These are phyloP conservation scores for Porcisia deanei DNA, from an alignment of 208 protist species.

Conservation along the genomic window DNA sequence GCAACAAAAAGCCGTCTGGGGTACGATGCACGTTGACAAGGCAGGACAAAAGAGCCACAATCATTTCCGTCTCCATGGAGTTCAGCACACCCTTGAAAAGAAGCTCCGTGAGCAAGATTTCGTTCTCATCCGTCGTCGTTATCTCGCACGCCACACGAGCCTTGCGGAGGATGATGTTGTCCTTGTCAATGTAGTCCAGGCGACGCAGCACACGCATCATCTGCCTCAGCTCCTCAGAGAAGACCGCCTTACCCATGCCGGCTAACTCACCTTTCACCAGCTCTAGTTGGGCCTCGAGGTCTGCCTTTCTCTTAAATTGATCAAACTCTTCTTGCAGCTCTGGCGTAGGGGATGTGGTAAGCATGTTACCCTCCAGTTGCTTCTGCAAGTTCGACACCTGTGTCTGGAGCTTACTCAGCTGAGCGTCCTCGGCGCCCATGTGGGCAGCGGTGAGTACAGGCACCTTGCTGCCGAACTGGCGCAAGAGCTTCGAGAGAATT, in stretches of 20 bases:
- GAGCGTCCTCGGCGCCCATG: slow-evolving; percentile 94
- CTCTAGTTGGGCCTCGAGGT: slow-evolving; percentile 66
- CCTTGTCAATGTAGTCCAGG: slow-evolving; percentile 96
- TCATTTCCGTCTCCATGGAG: slow-evolving; percentile 96
- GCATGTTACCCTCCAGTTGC: slow-evolving; percentile 67
- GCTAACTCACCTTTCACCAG: slow-evolving; percentile 84
- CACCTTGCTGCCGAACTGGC: slow-evolving; percentile 73
- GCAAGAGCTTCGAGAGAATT: slow-evolving; percentile 76
- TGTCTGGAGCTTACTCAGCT: slow-evolving; percentile 71
- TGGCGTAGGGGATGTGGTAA: slow-evolving; percentile 64
- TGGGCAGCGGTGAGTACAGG: slow-evolving; percentile 96
- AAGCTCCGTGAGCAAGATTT: slow-evolving; percentile 98
- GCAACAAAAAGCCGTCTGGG: slow-evolving; percentile 86
- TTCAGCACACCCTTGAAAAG: slow-evolving; percentile 98
- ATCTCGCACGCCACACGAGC: slow-evolving; percentile 98
- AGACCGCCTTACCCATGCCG: slow-evolving; percentile 83
- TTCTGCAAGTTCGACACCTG: slow-evolving; percentile 89
- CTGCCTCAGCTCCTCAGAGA: slow-evolving; percentile 94
- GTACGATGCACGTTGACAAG: slow-evolving; percentile 97
- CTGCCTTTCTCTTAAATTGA: slow-evolving; percentile 69
- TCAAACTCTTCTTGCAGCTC: slow-evolving; percentile 66
- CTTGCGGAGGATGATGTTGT: slow-evolving; percentile 98
- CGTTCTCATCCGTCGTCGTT: slow-evolving; percentile 96
- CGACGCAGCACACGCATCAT: slow-evolving; percentile 97
- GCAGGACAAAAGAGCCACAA: slow-evolving; percentile 95